Evolutionary conservation across 352 stramenopile species (phyloP).

Genomic region (Phytophthora rubi): DNA sequence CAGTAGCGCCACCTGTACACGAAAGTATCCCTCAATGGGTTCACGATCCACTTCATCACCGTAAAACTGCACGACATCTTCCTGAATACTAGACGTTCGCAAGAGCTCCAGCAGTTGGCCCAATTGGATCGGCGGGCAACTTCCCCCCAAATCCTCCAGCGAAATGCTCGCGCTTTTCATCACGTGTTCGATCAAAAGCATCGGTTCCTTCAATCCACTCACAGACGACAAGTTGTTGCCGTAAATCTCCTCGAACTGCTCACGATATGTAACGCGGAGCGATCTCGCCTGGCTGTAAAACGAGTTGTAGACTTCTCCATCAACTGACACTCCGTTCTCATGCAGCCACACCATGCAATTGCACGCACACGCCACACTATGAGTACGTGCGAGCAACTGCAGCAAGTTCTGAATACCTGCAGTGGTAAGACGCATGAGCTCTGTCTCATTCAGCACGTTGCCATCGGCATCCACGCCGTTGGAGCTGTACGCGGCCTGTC

Average conservation of each 20-base stretch:
- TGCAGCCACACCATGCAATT: constrained; percentile 76
- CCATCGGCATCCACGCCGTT: constrained; percentile 40
- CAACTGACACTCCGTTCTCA: constrained; percentile 54
- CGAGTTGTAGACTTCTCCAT: constrained; percentile 56
- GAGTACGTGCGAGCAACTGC: constrained; percentile 69
- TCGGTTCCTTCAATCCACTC: constrained; percentile 52
- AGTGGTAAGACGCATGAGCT: constrained; percentile 67
- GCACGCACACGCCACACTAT: constrained; percentile 58
- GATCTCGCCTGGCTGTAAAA: constrained; percentile 75
- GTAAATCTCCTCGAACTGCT: constrained; percentile 78
- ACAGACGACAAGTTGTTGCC: constrained; percentile 56
- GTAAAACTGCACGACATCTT: constrained; percentile 70
- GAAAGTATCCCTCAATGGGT: constrained; percentile 81
- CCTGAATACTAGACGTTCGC: constrained; percentile 46
- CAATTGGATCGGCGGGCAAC: constrained; percentile 55
- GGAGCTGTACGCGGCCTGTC: constrained; percentile 48
- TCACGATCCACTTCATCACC: constrained; percentile 68
- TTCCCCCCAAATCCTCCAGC: constrained; percentile 45
- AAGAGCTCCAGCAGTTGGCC: constrained; percentile 65
- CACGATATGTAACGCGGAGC: constrained; percentile 57
- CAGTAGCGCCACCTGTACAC: constrained; percentile 71
- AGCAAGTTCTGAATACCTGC: constrained; percentile 73
- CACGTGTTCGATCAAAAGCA: constrained; percentile 78
- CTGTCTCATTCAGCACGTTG: constrained; percentile 63
- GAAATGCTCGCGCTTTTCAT: constrained; percentile 72